Conservation (phyloP, 192 early-diverging fungal species). For the Glomus cerebriforme region DNA sequence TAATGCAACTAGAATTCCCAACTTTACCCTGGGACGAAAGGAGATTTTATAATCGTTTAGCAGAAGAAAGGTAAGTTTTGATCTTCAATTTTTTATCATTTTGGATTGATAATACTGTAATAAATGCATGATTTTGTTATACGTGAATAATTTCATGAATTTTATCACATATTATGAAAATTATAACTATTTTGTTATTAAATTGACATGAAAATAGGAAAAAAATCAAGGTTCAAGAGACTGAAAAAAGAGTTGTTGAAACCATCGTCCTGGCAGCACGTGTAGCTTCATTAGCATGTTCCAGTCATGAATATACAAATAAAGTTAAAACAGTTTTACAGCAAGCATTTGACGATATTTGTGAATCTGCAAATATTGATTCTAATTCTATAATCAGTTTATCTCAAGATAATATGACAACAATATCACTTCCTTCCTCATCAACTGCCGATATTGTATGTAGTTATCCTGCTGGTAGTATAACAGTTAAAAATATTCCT, state of each 20-base stretch:
- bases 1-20: constrained; percentile 56
- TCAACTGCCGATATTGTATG: constrained; percentile 10
- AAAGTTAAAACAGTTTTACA: constrained; percentile 6
- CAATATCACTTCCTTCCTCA: not conserved
- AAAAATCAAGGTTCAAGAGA: constrained; percentile 45
- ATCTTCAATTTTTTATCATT: not conserved
- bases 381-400: not conserved
- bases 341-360: constrained; percentile 1
- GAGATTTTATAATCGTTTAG: constrained; percentile 58
- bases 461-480: constrained; percentile 14
- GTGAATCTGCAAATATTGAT: constrained; percentile 4
- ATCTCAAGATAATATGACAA: not conserved
- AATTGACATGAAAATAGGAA: constrained; percentile 30
- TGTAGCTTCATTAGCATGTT: constrained; percentile 44
- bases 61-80: constrained; percentile 44
- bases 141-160: not conserved
- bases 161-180: not conserved
- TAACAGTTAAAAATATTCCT: constrained; percentile 20
- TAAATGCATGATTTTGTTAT: not conserved
- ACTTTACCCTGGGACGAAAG: constrained; percentile 58
- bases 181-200: not conserved
- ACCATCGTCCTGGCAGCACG: constrained; percentile 50
- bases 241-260: constrained; percentile 45
- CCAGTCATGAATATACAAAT: constrained; percentile 39
- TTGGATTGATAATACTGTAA: too few species aligned